Evolutionary conservation across 345 rosid species (phyloP).

Genomic region (Punica granatum): DNA sequence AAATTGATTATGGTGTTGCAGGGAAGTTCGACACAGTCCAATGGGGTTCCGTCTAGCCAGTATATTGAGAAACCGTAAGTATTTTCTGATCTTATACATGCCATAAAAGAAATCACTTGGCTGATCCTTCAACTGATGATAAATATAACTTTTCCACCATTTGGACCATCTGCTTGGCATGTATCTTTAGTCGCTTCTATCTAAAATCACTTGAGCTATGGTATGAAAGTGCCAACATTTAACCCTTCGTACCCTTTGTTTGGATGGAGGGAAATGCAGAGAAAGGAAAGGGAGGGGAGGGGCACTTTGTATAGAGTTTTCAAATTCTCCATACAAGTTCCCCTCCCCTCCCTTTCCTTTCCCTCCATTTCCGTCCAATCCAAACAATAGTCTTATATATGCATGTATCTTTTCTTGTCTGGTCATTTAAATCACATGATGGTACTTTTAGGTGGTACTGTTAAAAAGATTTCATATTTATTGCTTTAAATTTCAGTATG

Average conservation of each 20-base stretch:
- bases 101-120: neutral
- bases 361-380: no score
- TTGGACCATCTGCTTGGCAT: neutral
- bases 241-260: no score
- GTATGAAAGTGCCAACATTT: neutral
- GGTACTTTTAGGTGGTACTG: neutral
- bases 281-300: no score
- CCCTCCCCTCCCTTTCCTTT: no score
- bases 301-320: no score
- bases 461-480: neutral
- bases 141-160: neutral
- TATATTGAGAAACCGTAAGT: conserved; percentile 52
- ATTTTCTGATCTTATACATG: conserved; percentile 4
- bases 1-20: conserved; percentile 20
- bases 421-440: neutral
- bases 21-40: conserved; percentile 28
- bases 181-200: neutral
- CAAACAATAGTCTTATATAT: no score
- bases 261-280: no score
- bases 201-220: neutral
- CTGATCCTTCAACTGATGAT: neutral
- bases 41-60: conserved; percentile 36
- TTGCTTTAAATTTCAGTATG: neutral
- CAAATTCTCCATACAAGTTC: no score
- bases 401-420: neutral